Evolutionary conservation across 768 basidiomycete species (phyloP), one percentile per base, ranked within the genome.

Genomic region (Lactifluus rugatus): DNA sequence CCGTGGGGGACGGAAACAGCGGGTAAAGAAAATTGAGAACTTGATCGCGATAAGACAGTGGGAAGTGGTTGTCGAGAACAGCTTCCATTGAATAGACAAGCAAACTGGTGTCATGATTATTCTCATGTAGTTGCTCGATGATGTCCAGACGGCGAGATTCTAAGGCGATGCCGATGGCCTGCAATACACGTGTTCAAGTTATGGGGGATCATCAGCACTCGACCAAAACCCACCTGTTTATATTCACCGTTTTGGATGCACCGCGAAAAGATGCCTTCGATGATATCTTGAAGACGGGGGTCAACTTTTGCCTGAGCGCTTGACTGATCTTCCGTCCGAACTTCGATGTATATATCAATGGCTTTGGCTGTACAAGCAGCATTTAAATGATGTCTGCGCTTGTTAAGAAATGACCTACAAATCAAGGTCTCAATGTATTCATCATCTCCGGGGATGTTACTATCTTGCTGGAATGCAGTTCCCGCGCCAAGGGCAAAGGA

Each of bases 381-480:
- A 36, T 11, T 55, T 51, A 54, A 54, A 23, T 23, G 25, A 32
- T 28, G 31, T 19, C 17, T 44, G n/a, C 21, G 25, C 57, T 52
- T 50, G 36, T 25, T 11, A 19, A 31, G 17, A 50, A 26, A 57
- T 28, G 10, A 84, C 93, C 69, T 68, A 96, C 93, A 92, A 50
- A 95, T 82, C 64, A 97, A 84, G 10, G 95, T 98, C 73, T 97
- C 93, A 10, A 92, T 81, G 70, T 90, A 99, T 73, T 97, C 94
- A 56, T 83, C 86, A 16, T 85, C 79, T 23, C 79, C 86, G 57
- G 74, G 69, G 16, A 73, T 76, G 65, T 79, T 79, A 62, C 79
- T 74, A 68, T 92, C 88, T 2, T 76, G 78, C 69, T 90, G 85
- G 68, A 98, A 97, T 69, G 89, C 86, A 70, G 74, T 77, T 56